Evolutionary conservation across 768 basidiomycete genomes (phyloP).

Genomic region (Leucocoprinus sp.): DNA sequence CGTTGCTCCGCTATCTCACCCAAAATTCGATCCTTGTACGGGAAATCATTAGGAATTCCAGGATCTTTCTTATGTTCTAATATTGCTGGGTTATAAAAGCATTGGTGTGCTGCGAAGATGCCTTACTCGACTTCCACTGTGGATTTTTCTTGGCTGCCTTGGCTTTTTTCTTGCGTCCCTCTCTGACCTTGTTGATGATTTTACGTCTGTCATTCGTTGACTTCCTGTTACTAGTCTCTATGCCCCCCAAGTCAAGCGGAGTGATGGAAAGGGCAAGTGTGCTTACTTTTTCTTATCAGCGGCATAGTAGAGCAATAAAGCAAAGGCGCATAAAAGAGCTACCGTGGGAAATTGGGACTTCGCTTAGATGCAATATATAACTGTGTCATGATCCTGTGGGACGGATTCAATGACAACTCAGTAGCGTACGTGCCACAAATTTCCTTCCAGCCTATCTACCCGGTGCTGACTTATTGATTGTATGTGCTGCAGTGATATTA

Average conservation of each 20-base stretch:
- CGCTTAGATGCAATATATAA: no score
- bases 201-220: constrained; percentile 67
- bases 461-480: no score
- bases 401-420: no score
- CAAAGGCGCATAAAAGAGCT: no score
- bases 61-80: constrained; percentile 86
- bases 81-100: not conserved
- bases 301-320: constrained; percentile 35
- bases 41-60: constrained; percentile 89
- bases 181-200: constrained; percentile 67
- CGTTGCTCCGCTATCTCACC: constrained; percentile 85
- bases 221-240: constrained; percentile 80
- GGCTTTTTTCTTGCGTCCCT: constrained; percentile 67
- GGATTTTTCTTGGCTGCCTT: constrained; percentile 72
- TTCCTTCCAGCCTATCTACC: no score
- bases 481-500: no score
- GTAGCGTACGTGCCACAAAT: no score
- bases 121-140: constrained; percentile 85
- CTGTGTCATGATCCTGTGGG: no score
- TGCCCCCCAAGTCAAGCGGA: constrained; percentile 1
- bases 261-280: not conserved
- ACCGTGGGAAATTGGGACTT: no score
- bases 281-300: constrained; percentile 58
- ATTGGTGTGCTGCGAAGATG: not conserved
- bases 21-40: constrained; percentile 89